A percentile compares a stretch with the other conserved stretches of the same genome.
These are phyloP conservation scores for Polyplosphaeria fusca DNA, from an alignment of 495 filamentous ascomycete genomes.

Conservation along the genomic window DNA sequence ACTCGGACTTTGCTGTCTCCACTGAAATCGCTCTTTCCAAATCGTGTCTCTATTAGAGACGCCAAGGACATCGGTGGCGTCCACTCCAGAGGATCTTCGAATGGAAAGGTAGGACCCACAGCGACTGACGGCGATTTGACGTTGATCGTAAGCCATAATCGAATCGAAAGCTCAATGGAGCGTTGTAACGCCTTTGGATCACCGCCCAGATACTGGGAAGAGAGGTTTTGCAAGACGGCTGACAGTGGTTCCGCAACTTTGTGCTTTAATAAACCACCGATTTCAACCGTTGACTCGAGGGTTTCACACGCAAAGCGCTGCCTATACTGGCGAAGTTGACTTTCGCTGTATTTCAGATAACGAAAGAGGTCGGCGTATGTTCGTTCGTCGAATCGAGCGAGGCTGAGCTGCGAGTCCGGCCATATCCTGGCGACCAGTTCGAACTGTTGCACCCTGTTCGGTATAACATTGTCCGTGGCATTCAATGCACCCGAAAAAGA, in stretches of 20 bases:
- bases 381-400: neutral
- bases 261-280: neutral
- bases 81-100: slow-evolving; percentile 12
- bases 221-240: neutral
- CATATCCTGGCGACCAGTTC: neutral
- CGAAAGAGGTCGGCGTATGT: neutral
- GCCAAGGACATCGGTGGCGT: neutral
- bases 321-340: neutral
- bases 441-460: neutral
- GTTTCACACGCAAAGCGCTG: neutral
- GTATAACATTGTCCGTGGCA: too few species aligned
- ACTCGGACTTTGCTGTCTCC: neutral
- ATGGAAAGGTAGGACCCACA: slow-evolving; percentile 5
- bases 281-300: neutral
- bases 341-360: neutral
- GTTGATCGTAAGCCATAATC: slow-evolving; percentile 13
- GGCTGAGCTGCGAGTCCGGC: neutral
- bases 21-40: neutral
- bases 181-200: neutral
- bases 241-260: neutral
- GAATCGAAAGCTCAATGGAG: slow-evolving; percentile 8
- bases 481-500: neutral
- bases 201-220: neutral
- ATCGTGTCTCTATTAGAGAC: neutral
- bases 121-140: slow-evolving; percentile 2